Base-by-base conservation (phyloP, 1,139 yeast species). In the Diutina sp. region DNA sequence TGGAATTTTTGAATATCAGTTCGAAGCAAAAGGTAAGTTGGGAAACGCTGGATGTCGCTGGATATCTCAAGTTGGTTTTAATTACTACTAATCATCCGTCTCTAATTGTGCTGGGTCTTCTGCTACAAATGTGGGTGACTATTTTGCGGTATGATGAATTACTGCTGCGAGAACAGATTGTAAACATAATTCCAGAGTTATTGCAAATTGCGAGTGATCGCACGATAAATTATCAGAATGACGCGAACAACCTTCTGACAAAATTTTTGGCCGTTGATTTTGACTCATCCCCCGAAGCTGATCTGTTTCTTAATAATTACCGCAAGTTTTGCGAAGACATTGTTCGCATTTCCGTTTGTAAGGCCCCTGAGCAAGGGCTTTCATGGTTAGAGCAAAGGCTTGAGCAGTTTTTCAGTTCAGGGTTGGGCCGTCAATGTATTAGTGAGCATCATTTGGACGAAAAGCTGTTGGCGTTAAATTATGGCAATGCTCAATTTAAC, bases 61-160 rank as follows among this genome's bases (percentile, higher is more conserved):
- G 80, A 56, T 93, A 89, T 65, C 76, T 91, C 60, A 78, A 80
- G 57, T 77, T 95, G 48, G 90, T 95, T 4, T 73, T 93, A 54
- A 80, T 83, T 54, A 90, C 97, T 1, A 88, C 97, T 0, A 80
- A 77, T 63, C 95, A 90, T 65, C 87, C 90, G 45, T 87, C 96
- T 64, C 76, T 93, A 58, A 87, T 93, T n/a, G 84, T 93, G 3
- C 87, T 96, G 56, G 97, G 97, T 0, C 77, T 91, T 46, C 88
- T 97, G 0, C 72, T 93, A 58, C 97, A 91, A 66, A 87, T 93
- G 74, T 95, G 99, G 99, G 91, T 96, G 58, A 83, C 95, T 1
- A 83, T 93, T 61, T 72, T 93, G 56, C 78, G 99, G 63, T 83
- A 84, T 58, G 97, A 90, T 62, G 91, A 86, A 58, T 75, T 88